Conservation (phyloP, 139 green algal genomes). For the Ettlia oleoabundans region DNA sequence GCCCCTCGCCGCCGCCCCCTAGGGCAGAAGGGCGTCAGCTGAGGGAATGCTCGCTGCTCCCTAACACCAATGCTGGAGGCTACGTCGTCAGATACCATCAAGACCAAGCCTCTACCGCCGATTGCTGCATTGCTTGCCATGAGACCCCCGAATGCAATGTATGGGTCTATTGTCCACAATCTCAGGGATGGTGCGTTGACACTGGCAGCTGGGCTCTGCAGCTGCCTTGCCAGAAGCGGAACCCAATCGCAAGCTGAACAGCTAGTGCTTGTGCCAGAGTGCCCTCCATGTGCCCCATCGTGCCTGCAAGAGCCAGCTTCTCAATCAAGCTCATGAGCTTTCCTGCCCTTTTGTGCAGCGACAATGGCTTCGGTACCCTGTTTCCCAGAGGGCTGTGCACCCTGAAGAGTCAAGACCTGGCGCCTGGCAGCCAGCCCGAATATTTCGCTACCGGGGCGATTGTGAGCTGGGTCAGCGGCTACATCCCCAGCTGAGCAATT, state of each 20-base stretch:
- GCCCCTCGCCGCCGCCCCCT: background rate
- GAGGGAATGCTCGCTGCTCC: background rate
- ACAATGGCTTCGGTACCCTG: background rate
- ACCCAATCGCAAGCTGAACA: too few relatives aligned
- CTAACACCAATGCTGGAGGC: background rate
- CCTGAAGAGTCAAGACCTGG: background rate
- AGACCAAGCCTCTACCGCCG: background rate
- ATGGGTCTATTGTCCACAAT: background rate
- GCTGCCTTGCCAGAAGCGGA: too few relatives aligned
- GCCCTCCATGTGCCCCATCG: too few relatives aligned
- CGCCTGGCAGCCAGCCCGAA: background rate
- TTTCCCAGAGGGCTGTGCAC: background rate
- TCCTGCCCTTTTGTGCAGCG: background rate
- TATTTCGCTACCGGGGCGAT: background rate
- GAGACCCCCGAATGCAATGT: background rate
- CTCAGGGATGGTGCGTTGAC: background rate
- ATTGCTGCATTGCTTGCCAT: background rate
- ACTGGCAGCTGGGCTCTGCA: too few relatives aligned
- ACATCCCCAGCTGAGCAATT: background rate
- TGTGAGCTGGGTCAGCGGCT: background rate
- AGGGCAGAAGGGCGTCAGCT: background rate
- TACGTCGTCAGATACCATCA: background rate
- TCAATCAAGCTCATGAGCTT: too few relatives aligned
- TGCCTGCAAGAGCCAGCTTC: too few relatives aligned
- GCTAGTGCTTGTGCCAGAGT: too few relatives aligned